Evolutionary conservation across 345 rosid species (phyloP).

Genomic region (Aurinia saxatilis): DNA sequence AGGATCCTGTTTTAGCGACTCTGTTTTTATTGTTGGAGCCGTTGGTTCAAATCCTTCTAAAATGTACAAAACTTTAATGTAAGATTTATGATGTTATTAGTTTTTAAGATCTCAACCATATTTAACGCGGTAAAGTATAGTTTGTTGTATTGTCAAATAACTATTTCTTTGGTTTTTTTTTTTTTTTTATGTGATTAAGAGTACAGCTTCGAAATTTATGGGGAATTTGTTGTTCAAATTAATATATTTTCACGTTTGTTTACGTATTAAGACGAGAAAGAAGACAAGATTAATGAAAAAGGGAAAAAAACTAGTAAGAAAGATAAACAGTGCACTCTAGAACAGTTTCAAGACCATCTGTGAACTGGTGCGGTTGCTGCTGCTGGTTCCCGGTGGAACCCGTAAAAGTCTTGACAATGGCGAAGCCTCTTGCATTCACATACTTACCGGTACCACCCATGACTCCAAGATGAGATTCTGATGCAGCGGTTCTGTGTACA

Average conservation of each 20-base stretch:
- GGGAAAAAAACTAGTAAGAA: slow-evolving; percentile 21
- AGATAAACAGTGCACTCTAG: slow-evolving; percentile 51
- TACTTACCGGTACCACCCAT: slow-evolving; percentile 93
- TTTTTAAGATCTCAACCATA: too few species aligned
- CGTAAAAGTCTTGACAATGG: slow-evolving; percentile 54
- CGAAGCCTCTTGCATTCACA: slow-evolving; percentile 64
- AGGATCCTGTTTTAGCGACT: background rate
- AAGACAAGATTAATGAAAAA: background rate
- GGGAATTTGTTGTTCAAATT: background rate
- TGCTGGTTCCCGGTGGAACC: slow-evolving; percentile 30
- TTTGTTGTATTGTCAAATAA: too few species aligned
- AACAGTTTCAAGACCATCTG: slow-evolving; percentile 64
- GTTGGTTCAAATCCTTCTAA: slow-evolving; percentile 2
- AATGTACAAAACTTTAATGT: too few species aligned
- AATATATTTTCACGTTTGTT: background rate
- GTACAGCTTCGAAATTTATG: background rate
- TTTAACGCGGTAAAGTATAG: too few species aligned
- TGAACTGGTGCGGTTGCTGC: slow-evolving; percentile 46
- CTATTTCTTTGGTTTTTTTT: too few species aligned
- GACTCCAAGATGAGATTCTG: slow-evolving; percentile 68
- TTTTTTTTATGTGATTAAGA: background rate
- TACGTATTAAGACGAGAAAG: background rate
- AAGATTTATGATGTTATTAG: too few species aligned
- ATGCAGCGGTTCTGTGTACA: slow-evolving; percentile 50
- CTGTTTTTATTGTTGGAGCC: slow-evolving; percentile 5